Base-by-base conservation (phyloP, 1,139 yeast genomes). In the Yarrowia galli region DNA sequence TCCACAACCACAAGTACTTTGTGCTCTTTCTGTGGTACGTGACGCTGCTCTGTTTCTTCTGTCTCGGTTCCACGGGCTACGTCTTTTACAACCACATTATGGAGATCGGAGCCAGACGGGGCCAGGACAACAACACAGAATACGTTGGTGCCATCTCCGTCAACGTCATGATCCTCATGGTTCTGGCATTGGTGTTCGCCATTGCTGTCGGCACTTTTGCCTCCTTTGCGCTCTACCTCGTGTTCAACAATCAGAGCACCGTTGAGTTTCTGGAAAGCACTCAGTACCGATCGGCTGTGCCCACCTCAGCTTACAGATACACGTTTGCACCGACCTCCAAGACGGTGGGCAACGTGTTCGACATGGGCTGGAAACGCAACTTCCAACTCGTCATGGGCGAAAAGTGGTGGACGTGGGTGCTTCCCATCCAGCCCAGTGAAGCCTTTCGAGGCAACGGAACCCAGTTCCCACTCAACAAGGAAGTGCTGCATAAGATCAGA, bases 371-470 rank as follows among this genome's bases (percentile, higher is more conserved):
- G 68, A 74, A 74, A 35, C 75, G 73, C 7, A 95, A 95, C 76
- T 87, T 93, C 89, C 71, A 75, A 22, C 82, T 84, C 18, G 84
- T 91, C 1, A 89, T 95, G 96, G 99, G 99, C 0, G 71, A 76
- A 1, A 75, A 79, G 1, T 82, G 87, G 84, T 67, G 72, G 22
- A 86, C 87, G 70, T 92, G 98, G 98, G 43, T 89, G 4, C 74
- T 92, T 0, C 98, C 99, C 0, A 74, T 89, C 35, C 66, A 46
- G 56, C 66, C 66, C 36, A 46, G 56, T 10, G 56, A 46, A 13
- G 56, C 36, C 13, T 36, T 36, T 0, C 46, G 66, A 10, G 66
- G 66, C 15, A 25, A 61, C 46, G 66, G 66, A 2, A 61, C 56
- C 16, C 46, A 35, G 45, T 61, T 61, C 45, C 66, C 66, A 8